phyloP scores from a whole-genome alignment of 345 rosid species.

The Lumnitzera racemosa region DNA sequence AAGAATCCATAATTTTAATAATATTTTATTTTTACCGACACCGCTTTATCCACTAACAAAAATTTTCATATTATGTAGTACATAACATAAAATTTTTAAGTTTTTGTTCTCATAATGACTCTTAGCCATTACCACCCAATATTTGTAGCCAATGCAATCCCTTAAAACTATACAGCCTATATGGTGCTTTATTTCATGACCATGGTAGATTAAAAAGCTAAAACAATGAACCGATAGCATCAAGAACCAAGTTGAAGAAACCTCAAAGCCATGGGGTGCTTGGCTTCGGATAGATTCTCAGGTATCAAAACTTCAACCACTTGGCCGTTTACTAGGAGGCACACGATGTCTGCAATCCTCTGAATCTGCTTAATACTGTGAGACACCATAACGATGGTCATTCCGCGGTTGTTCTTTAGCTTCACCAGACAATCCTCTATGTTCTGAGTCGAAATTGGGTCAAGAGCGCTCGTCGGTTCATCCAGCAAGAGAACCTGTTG shows the following conservation, averaged over 20 bases:
- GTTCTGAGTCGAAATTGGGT: conserved; percentile 78
- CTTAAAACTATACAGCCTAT: too few relatives aligned
- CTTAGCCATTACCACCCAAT: too few relatives aligned
- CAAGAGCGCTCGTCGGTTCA: conserved; percentile 85
- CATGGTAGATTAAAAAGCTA: too few relatives aligned
- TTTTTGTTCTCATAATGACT: too few relatives aligned
- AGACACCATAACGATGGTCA: conserved; percentile 67
- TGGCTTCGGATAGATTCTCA: conserved; percentile 50
- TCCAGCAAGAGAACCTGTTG: conserved; percentile 65
- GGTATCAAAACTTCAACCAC: conserved; percentile 79
- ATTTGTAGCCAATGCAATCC: too few relatives aligned
- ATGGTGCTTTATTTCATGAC: too few relatives aligned
- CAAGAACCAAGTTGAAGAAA: conserved; percentile 60
- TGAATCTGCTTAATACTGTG: conserved; percentile 93
- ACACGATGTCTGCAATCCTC: conserved; percentile 73
- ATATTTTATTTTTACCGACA: too few relatives aligned
- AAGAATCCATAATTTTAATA: too few relatives aligned
- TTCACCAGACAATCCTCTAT: conserved; percentile 75
- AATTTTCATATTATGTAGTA: too few relatives aligned
- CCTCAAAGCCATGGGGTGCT: conserved; percentile 69
- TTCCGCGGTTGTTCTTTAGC: conserved; percentile 54
- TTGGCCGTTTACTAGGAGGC: conserved; percentile 68
- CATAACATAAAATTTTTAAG: too few relatives aligned
- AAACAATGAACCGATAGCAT: background rate
- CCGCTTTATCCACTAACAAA: too few relatives aligned